Evolutionary conservation across 2,329 filamentous ascomycete genomes (phyloP).

Genomic region (Aspergillus sp.): DNA sequence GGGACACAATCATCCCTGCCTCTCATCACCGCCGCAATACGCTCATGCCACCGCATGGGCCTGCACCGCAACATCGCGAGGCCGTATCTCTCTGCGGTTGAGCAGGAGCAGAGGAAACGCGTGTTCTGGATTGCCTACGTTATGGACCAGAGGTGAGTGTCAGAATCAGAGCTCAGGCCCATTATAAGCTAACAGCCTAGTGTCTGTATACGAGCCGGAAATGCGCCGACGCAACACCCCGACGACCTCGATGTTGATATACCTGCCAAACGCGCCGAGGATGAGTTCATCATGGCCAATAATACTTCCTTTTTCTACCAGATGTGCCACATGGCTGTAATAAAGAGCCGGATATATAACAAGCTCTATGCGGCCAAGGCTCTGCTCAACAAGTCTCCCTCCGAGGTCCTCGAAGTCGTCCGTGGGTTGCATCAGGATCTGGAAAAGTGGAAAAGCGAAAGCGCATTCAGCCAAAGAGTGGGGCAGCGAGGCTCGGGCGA

Average conservation of each 20-base stretch:
- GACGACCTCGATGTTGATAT: conserved; percentile 91
- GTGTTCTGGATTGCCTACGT: conserved; percentile 74
- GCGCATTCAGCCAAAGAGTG: conserved; percentile 82
- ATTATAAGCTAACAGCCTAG: not conserved
- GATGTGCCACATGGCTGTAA: conserved; percentile 83
- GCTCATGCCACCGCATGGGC: conserved; percentile 85
- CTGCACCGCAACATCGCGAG: conserved; percentile 85
- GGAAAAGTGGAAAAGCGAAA: conserved; percentile 88
- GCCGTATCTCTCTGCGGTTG: conserved; percentile 83
- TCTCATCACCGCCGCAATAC: conserved; percentile 81
- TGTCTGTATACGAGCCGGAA: conserved; percentile 65
- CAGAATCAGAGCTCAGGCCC: not conserved
- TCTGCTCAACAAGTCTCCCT: conserved; percentile 73
- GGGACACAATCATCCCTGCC: conserved; percentile 90
- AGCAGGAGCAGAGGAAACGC: conserved; percentile 80
- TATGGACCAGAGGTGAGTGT: conserved; percentile 62
- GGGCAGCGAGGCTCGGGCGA: conserved; percentile 85
- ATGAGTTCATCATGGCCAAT: conserved; percentile 76
- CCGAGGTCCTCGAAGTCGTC: conserved; percentile 85
- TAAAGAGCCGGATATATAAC: conserved; percentile 89
- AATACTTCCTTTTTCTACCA: conserved; percentile 92
- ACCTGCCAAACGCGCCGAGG: conserved; percentile 82
- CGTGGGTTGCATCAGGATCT: conserved; percentile 81
- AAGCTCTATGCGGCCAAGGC: conserved; percentile 85
- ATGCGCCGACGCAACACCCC: conserved; percentile 66